Evolutionary conservation across 2,329 filamentous ascomycete genomes (phyloP).

Genomic region (Penicillium sp.): DNA sequence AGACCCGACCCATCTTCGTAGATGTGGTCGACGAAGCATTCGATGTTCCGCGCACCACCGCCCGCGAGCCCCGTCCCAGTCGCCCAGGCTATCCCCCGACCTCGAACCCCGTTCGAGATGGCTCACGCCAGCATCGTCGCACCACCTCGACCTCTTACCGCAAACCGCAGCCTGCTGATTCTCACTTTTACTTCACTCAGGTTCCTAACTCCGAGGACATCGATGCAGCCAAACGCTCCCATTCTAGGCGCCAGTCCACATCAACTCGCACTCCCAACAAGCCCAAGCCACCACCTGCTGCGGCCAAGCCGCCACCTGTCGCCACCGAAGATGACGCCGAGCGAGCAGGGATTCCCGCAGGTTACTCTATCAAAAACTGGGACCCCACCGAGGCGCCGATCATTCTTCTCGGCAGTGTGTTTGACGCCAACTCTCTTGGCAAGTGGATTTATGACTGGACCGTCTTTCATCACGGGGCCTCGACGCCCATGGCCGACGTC

Average conservation of each 20-base stretch:
- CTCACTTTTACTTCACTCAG: slow-evolving; percentile 54
- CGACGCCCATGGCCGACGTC: slow-evolving; percentile 81
- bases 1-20: slow-evolving; percentile 55
- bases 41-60: slow-evolving; percentile 46
- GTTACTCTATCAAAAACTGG: slow-evolving; percentile 98
- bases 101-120: slow-evolving; percentile 25
- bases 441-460: slow-evolving; percentile 99
- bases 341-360: slow-evolving; percentile 70
- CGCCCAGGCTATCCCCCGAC: slow-evolving; percentile 25
- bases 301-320: slow-evolving; percentile 44
- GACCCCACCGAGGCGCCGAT: slow-evolving; percentile 93
- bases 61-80: slow-evolving; percentile 44
- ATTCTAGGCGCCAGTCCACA: slow-evolving; percentile 56
- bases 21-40: slow-evolving; percentile 58
- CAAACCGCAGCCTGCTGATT: slow-evolving; percentile 48
- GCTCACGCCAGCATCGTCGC: slow-evolving; percentile 20
- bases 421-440: slow-evolving; percentile 93
- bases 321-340: slow-evolving; percentile 66
- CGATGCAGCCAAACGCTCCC: slow-evolving; percentile 49
- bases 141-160: slow-evolving; percentile 38
- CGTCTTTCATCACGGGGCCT: slow-evolving; percentile 79
- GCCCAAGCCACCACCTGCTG: slow-evolving; percentile 40
- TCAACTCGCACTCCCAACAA: slow-evolving; percentile 47
- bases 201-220: slow-evolving; percentile 57
- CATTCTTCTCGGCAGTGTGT: slow-evolving; percentile 89